Evolutionary conservation across 352 stramenopile genomes (phyloP).

Genomic region (Pythium pectinolyticum): DNA sequence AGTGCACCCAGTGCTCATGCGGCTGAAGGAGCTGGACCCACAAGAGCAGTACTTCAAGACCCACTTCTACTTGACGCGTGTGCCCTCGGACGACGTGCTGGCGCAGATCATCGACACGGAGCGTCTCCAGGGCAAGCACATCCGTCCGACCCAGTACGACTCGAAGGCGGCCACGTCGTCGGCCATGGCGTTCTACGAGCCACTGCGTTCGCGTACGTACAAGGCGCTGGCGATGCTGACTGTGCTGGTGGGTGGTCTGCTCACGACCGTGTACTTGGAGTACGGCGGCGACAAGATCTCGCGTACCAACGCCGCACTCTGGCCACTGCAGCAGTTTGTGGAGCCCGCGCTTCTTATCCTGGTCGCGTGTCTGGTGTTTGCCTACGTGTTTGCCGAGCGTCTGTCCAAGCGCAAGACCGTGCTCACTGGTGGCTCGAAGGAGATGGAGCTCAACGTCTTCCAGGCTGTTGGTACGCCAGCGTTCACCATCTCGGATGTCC

Average conservation of each 20-base stretch:
- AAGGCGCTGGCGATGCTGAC: slow-evolving; percentile 4
- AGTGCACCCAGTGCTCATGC: slow-evolving; percentile 33
- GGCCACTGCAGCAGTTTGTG: slow-evolving; percentile 29
- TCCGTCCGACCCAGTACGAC: slow-evolving; percentile 4
- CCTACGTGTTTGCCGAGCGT: slow-evolving; percentile 4
- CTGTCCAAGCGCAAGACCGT: slow-evolving; percentile 7
- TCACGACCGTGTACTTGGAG: slow-evolving; percentile 18
- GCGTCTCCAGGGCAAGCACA: slow-evolving; percentile 2
- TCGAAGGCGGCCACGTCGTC: neutral
- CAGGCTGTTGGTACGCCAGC: neutral
- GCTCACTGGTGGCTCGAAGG: neutral
- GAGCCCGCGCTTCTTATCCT: slow-evolving; percentile 14
- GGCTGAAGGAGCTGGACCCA: slow-evolving; percentile 33
- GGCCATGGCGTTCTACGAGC: slow-evolving; percentile 12
- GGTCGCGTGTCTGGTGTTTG: slow-evolving; percentile 2
- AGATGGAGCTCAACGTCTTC: slow-evolving; percentile 6
- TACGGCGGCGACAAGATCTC: slow-evolving; percentile 26
- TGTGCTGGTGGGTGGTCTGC: slow-evolving; percentile 2
- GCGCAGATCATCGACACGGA: slow-evolving; percentile 19
- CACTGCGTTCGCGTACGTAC: slow-evolving; percentile 22
- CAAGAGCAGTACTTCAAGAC: slow-evolving; percentile 25
- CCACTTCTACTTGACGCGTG: slow-evolving; percentile 30
- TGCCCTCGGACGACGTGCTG: slow-evolving; percentile 14
- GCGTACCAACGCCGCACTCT: slow-evolving; percentile 4
- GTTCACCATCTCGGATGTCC: too few relatives aligned